A percentile compares a stretch with the other conserved stretches of the same genome.
phyloP scores from a whole-genome alignment of 1,284 basidiomycete species.

The Cutaneotrichosporon mucoides region DNA sequence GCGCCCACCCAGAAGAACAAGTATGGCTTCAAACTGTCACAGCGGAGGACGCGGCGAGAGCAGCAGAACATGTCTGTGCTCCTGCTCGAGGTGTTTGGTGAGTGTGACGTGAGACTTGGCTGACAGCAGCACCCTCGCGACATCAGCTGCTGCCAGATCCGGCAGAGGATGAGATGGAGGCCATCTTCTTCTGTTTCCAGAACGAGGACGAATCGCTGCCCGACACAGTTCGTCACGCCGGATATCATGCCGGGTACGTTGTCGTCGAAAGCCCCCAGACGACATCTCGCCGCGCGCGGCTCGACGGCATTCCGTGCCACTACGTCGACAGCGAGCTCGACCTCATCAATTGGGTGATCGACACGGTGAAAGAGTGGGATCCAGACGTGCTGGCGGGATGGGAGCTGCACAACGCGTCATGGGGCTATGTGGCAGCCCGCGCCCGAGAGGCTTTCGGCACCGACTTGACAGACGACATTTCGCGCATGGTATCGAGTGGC shows the following conservation, averaged over 20 bases:
- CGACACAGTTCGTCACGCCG: slow-evolving; percentile 45
- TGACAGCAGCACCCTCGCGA: slow-evolving; percentile 31
- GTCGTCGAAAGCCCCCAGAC: slow-evolving; percentile 50
- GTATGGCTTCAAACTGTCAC: slow-evolving; percentile 63
- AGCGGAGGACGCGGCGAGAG: slow-evolving; percentile 56
- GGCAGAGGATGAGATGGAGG: slow-evolving; percentile 64
- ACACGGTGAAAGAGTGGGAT: slow-evolving; percentile 72
- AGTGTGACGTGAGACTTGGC: slow-evolving; percentile 20
- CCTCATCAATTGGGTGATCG: slow-evolving; percentile 72
- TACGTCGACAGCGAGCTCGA: slow-evolving; percentile 71
- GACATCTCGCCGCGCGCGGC: slow-evolving; percentile 17
- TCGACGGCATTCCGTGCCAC: slow-evolving; percentile 55
- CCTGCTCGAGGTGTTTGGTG: slow-evolving; percentile 79
- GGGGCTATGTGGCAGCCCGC: slow-evolving; percentile 83
- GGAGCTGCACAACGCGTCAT: slow-evolving; percentile 82
- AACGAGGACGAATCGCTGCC: slow-evolving; percentile 54
- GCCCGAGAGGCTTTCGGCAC: slow-evolving; percentile 59
- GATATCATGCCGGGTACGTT: slow-evolving; percentile 60
- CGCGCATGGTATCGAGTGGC: slow-evolving; percentile 58
- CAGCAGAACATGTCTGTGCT: slow-evolving; percentile 75
- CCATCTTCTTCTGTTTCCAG: slow-evolving; percentile 67
- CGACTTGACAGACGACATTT: slow-evolving; percentile 63
- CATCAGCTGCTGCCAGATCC: slow-evolving; percentile 66
- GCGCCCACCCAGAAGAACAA: slow-evolving; percentile 70
- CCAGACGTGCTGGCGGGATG: slow-evolving; percentile 90